Conservation (phyloP, 345 rosid genomes). For the Microcos paniculata region DNA sequence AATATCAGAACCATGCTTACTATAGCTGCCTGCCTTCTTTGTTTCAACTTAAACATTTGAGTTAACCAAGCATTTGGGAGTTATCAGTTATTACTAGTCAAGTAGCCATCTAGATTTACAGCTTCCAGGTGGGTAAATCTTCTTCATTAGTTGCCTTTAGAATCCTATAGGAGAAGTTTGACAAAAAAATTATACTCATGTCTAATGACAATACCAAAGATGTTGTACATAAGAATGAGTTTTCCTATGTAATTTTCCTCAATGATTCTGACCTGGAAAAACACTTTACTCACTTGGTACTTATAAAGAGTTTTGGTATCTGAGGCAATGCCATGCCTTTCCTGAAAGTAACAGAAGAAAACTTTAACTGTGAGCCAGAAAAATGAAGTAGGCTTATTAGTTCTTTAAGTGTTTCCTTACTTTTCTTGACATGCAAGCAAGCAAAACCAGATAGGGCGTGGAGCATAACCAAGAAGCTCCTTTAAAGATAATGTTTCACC, state of each 20-base stretch:
- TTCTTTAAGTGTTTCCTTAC: conserved; percentile 8
- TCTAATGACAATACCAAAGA: not conserved
- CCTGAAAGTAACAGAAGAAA: conserved; percentile 12
- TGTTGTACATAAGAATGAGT: not conserved
- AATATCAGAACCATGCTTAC: not conserved
- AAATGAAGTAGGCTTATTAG: not conserved
- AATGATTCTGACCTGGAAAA: not conserved
- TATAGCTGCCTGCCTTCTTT: not conserved
- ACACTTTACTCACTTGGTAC: conserved; percentile 8
- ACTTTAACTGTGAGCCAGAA: not conserved
- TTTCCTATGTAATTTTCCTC: not conserved
- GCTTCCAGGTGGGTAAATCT: not conserved
- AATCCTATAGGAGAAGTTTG: not conserved
- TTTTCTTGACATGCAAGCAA: conserved; percentile 15
- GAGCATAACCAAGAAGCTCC: not conserved
- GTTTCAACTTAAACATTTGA: not conserved
- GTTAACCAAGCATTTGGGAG: not conserved
- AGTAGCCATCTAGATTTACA: not conserved
- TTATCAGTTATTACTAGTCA: no score
- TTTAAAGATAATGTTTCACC: not conserved
- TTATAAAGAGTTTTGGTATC: conserved; percentile 14
- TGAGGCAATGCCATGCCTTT: conserved; percentile 18
- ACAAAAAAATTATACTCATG: not conserved
- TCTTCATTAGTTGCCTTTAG: not conserved
- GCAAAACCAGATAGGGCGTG: conserved; percentile 20